Evolutionary conservation across 1,139 yeast species (phyloP).

Genomic region (Geotrichum reessii): DNA sequence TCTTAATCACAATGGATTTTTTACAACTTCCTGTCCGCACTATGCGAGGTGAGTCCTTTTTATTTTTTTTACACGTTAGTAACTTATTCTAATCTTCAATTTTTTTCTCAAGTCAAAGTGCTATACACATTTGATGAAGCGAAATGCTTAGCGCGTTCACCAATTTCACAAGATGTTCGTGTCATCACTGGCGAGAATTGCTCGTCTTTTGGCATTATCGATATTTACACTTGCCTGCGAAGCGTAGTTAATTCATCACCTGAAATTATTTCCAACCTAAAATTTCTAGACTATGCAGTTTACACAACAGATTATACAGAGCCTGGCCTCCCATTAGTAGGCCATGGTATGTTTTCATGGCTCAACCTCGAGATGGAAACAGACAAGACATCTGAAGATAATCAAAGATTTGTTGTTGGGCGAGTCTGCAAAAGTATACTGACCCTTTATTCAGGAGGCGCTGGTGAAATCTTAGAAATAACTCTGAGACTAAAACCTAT

Average conservation of each 20-base stretch:
- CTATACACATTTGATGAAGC: slow-evolving; percentile 36
- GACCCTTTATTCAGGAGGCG: slow-evolving; percentile 6
- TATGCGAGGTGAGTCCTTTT: slow-evolving; percentile 22
- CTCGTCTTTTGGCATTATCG: slow-evolving; percentile 33
- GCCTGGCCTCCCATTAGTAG: slow-evolving; percentile 37
- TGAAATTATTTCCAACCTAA: slow-evolving; percentile 33
- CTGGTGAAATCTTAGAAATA: slow-evolving; percentile 18
- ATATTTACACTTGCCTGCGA: slow-evolving; percentile 32
- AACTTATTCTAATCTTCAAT: neutral
- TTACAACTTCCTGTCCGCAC: slow-evolving; percentile 20
- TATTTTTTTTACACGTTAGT: neutral
- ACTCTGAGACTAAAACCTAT: slow-evolving; percentile 26
- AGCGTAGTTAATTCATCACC: slow-evolving; percentile 36
- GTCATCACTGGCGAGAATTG: slow-evolving; percentile 28
- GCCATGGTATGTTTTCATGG: slow-evolving; percentile 36
- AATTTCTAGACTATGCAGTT: slow-evolving; percentile 36
- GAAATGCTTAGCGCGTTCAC: slow-evolving; percentile 33
- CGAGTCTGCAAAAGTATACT: slow-evolving; percentile 4
- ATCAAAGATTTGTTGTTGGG: slow-evolving; percentile 9
- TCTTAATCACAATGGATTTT: slow-evolving; percentile 7
- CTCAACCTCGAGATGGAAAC: slow-evolving; percentile 2
- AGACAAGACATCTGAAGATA: neutral
- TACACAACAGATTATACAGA: slow-evolving; percentile 40
- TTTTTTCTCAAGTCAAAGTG: slow-evolving; percentile 31
- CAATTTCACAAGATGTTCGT: slow-evolving; percentile 25